Base-by-base conservation (phyloP, 2,329 filamentous ascomycete species). In the Sporothrix luriei region DNA sequence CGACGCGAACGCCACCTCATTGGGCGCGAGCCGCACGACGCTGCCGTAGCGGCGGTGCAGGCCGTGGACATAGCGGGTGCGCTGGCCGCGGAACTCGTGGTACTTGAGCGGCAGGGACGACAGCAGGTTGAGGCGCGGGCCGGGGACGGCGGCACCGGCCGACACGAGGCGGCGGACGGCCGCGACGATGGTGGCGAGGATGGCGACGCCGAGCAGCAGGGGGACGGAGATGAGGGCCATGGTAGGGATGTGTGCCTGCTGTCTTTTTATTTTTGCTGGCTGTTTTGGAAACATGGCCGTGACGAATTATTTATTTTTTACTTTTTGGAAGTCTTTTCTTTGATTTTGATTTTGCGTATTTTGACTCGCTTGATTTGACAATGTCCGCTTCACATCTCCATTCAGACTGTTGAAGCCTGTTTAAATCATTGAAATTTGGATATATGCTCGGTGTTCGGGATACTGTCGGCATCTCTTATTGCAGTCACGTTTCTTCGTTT, bases 1-100 rank as follows among this genome's bases (percentile, higher is more conserved):
- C 1, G 85, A 87, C 0, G 84, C 83, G 72, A 89, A 89, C 0
- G 85, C 84, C 4, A 87, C 83, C 76, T 90, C 87, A 71, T 83
- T 83, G 0, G 87, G 87, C 0, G 82, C 83, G 33, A 89, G 75
- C 2, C 87, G 82, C 16, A 90, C 85, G 0, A 84, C 83, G 0
- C 84, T 82, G 0, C 87, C 87, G 71, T 88, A 87, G 66, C 76
- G 77, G 57, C 79, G 74, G 74, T 90, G 87, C n/a, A 89, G 78
- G 0, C 71, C 67, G 71, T 89, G 86, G 38, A 88, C 80, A 72
- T 88, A 87, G 48, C 77, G 74, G 1, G 86, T 87, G 29, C 86
- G 80, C 26, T 80, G 79, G 33, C 83, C 84, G 26, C 78, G 78
- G 67, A 89, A 82, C 74, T 89, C 87, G 59, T 88, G 80, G 79